Evolutionary conservation across 2,329 filamentous ascomycete genomes (phyloP).

Genomic region (Fusarium chaquense): DNA sequence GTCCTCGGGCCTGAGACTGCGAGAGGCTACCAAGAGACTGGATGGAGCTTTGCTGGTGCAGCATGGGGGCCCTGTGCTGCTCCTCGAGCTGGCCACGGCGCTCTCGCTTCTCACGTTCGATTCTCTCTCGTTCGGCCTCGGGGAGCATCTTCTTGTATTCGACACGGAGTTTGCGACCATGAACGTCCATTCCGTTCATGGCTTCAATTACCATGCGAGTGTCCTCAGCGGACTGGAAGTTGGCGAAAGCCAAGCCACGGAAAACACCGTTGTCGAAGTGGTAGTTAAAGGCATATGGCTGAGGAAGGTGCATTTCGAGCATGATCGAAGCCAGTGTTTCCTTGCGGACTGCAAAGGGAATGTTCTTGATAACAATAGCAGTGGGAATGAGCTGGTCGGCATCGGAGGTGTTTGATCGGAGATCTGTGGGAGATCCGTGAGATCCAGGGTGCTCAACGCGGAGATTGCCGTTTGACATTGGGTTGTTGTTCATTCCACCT

Average conservation of each 20-base stretch:
- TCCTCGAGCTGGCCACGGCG: conserved; percentile 96
- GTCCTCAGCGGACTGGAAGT: conserved; percentile 96
- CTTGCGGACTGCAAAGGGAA: conserved; percentile 97
- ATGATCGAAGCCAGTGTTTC: conserved; percentile 93
- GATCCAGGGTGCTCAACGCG: conserved; percentile 58
- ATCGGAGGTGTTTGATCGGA: conserved; percentile 61
- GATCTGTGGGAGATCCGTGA: conserved; percentile 55
- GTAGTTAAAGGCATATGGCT: conserved; percentile 99
- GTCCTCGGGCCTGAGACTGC: conserved; percentile 68
- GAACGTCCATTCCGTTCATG: conserved; percentile 95
- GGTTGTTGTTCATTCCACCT: conserved; percentile 52
- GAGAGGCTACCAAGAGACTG: conserved; percentile 78
- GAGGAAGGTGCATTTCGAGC: conserved; percentile 91
- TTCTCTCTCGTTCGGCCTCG: conserved; percentile 91
- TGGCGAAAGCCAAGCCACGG: conserved; percentile 94
- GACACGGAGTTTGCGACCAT: conserved; percentile 92
- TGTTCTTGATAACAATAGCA: conserved; percentile 99
- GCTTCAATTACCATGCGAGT: conserved; percentile 91
- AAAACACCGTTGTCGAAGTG: conserved; percentile 99
- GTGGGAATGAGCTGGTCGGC: conserved; percentile 95
- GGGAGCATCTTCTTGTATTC: conserved; percentile 99
- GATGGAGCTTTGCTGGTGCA: conserved; percentile 88
- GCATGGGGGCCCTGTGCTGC: conserved; percentile 83
- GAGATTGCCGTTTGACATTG: conserved; percentile 57
- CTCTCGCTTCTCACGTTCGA: conserved; percentile 96